A percentile compares a stretch with the other conserved stretches of the same genome.
Evolutionary conservation across 1,139 yeast species (phyloP).

Genomic region (Hyphopichia burtonii): DNA sequence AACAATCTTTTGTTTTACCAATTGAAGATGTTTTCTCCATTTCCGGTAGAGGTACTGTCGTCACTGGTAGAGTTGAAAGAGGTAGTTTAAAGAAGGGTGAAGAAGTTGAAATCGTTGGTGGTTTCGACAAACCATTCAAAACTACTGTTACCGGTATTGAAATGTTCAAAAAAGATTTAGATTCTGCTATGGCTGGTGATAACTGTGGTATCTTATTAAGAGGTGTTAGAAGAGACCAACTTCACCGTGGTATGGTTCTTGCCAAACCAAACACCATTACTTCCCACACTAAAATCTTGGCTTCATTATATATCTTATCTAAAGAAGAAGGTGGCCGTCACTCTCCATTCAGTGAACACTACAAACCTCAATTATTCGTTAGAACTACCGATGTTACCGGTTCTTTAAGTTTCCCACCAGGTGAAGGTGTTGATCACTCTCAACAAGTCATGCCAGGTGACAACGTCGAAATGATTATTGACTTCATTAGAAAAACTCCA

Average conservation of each 20-base stretch:
- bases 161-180: slow-evolving; percentile 98
- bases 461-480: slow-evolving; percentile 94
- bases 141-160: slow-evolving; percentile 97
- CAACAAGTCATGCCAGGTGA: slow-evolving; percentile 98
- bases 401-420: slow-evolving; percentile 87
- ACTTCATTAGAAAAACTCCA: slow-evolving; percentile 89
- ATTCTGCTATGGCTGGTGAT: slow-evolving; percentile 98
- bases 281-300: slow-evolving; percentile 92
- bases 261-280: slow-evolving; percentile 90
- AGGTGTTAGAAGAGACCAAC: slow-evolving; percentile 97
- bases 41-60: slow-evolving; percentile 99
- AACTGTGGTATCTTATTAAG: slow-evolving; percentile 96
- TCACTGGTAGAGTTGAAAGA: slow-evolving; percentile 98
- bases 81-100: slow-evolving; percentile 97
- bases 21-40: slow-evolving; percentile 97
- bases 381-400: slow-evolving; percentile 97
- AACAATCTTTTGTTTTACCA: slow-evolving; percentile 95
- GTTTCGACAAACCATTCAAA: slow-evolving; percentile 82
- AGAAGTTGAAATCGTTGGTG: slow-evolving; percentile 95
- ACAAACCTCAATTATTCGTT: slow-evolving; percentile 96
- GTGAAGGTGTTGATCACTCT: slow-evolving; percentile 76
- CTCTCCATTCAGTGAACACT: slow-evolving; percentile 94
- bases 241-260: slow-evolving; percentile 96
- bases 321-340: slow-evolving; percentile 99
- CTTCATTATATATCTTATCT: slow-evolving; percentile 87